Evolutionary conservation across 2,329 filamentous ascomycete genomes (phyloP).

Genomic region (Talaromyces funiculosus): DNA sequence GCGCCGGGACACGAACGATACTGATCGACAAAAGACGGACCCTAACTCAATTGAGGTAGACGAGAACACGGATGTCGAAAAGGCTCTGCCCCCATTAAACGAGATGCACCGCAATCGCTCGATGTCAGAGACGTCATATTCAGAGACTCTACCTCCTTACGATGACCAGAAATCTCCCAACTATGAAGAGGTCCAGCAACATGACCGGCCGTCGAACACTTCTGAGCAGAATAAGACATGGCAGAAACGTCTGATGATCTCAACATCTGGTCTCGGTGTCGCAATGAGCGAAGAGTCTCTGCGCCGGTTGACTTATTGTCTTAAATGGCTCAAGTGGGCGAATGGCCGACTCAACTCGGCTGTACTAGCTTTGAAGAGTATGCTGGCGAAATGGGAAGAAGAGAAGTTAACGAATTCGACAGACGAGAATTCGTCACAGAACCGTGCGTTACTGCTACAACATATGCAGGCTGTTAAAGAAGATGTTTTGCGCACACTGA

Average conservation of each 20-base stretch:
- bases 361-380: constrained; percentile 65
- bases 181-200: constrained; percentile 56
- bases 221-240: constrained; percentile 48
- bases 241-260: constrained; percentile 81
- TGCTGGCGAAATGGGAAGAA: constrained; percentile 74
- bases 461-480: constrained; percentile 18
- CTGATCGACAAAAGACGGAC: constrained; percentile 40
- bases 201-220: constrained; percentile 15
- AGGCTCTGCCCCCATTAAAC: constrained; percentile 22
- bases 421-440: constrained; percentile 28
- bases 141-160: constrained; percentile 76
- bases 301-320: constrained; percentile 75
- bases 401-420: constrained; percentile 28
- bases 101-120: constrained; percentile 40
- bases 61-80: constrained; percentile 47
- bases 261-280: constrained; percentile 82
- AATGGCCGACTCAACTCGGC: constrained; percentile 74
- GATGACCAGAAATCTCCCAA: constrained; percentile 70
- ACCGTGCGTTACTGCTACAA: constrained; percentile 48
- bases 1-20: constrained; percentile 32
- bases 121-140: constrained; percentile 59
- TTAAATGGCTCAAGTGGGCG: constrained; percentile 72
- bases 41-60: constrained; percentile 22
- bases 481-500: constrained; percentile 44
- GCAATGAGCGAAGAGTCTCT: constrained; percentile 88